A percentile compares a stretch with the other conserved stretches of the same genome.
phyloP scores from a whole-genome alignment of 495 filamentous ascomycete genomes.

The Penicillium nucicola region DNA sequence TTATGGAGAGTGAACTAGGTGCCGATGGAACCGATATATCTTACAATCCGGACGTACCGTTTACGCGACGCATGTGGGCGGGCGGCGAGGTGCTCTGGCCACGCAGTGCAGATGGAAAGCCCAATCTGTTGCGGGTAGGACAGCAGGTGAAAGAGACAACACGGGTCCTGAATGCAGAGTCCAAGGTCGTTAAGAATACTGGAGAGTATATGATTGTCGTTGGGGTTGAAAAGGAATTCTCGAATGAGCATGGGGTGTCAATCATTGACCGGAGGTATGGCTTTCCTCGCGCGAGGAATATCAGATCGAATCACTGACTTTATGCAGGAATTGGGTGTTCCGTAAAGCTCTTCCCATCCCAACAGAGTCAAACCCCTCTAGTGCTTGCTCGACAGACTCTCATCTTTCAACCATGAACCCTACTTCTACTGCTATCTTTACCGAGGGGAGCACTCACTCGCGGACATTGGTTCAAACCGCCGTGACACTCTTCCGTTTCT shows the following conservation, averaged over 20 bases:
- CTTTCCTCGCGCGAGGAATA: neutral
- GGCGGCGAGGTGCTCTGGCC: conserved; percentile 62
- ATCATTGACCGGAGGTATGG: conserved; percentile 52
- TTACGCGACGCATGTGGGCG: conserved; percentile 75
- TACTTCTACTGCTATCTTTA: conserved; percentile 22
- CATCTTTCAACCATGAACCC: conserved; percentile 21
- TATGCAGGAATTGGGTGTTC: conserved; percentile 57
- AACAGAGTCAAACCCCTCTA: conserved; percentile 13
- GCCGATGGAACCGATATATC: conserved; percentile 69
- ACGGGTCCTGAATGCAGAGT: conserved; percentile 44
- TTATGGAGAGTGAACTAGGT: conserved; percentile 51
- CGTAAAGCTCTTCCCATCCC: conserved; percentile 42
- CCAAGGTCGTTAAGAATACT: conserved; percentile 49
- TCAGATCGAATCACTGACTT: neutral
- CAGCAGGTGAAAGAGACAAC: conserved; percentile 57
- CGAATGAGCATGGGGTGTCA: conserved; percentile 47
- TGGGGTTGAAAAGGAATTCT: conserved; percentile 58
- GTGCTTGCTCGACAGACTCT: conserved; percentile 4
- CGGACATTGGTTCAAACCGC: conserved; percentile 52
- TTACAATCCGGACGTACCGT: conserved; percentile 64
- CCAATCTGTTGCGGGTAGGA: conserved; percentile 48
- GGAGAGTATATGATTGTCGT: conserved; percentile 66
- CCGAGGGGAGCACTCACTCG: conserved; percentile 27
- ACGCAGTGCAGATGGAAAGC: conserved; percentile 26
- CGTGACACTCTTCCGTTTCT: conserved; percentile 65